Evolutionary conservation across 2,329 filamentous ascomycete genomes (phyloP).

Genomic region (Stenocarpella maydis): DNA sequence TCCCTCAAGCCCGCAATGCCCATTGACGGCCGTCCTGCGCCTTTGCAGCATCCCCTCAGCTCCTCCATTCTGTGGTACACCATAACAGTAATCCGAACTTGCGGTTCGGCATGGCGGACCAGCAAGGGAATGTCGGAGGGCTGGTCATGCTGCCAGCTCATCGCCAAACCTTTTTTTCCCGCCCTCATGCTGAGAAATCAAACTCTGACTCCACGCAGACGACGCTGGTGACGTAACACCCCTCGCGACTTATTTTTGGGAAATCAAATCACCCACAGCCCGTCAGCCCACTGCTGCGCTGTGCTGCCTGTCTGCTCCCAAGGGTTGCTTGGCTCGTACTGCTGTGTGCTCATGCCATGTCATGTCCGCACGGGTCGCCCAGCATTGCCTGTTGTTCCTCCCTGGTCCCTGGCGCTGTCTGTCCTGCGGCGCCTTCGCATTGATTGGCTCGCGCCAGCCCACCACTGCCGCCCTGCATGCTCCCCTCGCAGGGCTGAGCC

Average conservation of each 20-base stretch:
- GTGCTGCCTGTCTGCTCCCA: no score
- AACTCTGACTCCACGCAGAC: neutral
- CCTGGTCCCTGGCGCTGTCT: constrained; percentile 11
- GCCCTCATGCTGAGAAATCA: constrained; percentile 5
- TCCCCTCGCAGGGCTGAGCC: constrained; percentile 24
- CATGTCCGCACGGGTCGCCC: neutral
- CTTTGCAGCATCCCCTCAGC: no score
- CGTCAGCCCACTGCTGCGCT: no score
- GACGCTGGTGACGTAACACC: constrained; percentile 13
- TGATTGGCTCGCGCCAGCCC: neutral
- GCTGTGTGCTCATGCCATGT: neutral
- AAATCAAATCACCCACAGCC: neutral
- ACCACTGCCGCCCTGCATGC: constrained; percentile 9
- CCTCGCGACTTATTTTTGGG: constrained; percentile 22
- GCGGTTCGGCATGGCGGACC: constrained; percentile 6
- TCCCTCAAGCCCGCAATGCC: constrained; percentile 6
- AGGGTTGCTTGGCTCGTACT: no score
- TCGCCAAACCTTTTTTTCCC: neutral
- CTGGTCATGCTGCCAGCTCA: constrained; percentile 13
- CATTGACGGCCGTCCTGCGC: constrained; percentile 7
- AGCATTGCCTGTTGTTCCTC: neutral
- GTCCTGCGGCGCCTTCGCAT: neutral
- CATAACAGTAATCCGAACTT: neutral
- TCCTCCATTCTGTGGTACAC: no score
- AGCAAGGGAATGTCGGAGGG: neutral